These are phyloP conservation scores for Nitzschia putrida DNA, from an alignment of 108 stramenopile genomes.

Conservation along the genomic window DNA sequence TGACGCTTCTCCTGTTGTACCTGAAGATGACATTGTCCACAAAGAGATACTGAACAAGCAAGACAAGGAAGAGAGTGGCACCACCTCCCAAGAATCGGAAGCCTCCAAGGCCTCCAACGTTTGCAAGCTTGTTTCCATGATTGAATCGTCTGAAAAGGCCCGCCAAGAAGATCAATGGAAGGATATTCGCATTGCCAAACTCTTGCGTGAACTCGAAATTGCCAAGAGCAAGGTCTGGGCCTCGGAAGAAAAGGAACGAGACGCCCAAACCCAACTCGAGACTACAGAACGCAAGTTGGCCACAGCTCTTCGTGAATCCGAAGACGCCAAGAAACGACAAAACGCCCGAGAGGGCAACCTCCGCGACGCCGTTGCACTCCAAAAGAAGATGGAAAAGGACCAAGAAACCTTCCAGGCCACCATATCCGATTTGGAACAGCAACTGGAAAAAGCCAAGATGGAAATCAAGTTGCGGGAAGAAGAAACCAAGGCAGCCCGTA, in stretches of 20 bases:
- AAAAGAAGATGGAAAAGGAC: constrained; percentile 19
- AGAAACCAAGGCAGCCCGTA: constrained; percentile 26
- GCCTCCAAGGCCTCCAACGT: constrained; percentile 17
- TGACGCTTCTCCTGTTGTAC: neutral
- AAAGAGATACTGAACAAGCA: constrained; percentile 6
- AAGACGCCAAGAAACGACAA: constrained; percentile 30
- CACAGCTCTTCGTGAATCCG: constrained; percentile 24
- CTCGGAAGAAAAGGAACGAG: constrained; percentile 23
- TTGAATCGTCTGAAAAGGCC: too few relatives aligned
- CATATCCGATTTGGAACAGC: neutral
- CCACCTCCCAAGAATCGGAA: neutral
- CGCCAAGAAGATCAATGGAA: neutral
- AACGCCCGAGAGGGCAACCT: constrained; percentile 16
- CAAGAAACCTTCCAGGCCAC: constrained; percentile 4
- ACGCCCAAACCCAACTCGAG: neutral
- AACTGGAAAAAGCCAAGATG: constrained; percentile 25
- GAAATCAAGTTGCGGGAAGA: constrained; percentile 6
- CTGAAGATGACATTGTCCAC: neutral
- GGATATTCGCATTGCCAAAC: constrained; percentile 22
- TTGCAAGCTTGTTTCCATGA: neutral
- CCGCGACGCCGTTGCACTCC: constrained; percentile 24
- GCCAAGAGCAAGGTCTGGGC: constrained; percentile 19
- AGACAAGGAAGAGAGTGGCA: neutral
- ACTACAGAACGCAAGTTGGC: constrained; percentile 8
- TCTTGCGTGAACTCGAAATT: constrained; percentile 8